Percentiles rank a stretch among this genome's conserved stretches.
Evolutionary conservation across 2,329 filamentous ascomycete genomes (phyloP).

Genomic region (Aureobasidium sp.): DNA sequence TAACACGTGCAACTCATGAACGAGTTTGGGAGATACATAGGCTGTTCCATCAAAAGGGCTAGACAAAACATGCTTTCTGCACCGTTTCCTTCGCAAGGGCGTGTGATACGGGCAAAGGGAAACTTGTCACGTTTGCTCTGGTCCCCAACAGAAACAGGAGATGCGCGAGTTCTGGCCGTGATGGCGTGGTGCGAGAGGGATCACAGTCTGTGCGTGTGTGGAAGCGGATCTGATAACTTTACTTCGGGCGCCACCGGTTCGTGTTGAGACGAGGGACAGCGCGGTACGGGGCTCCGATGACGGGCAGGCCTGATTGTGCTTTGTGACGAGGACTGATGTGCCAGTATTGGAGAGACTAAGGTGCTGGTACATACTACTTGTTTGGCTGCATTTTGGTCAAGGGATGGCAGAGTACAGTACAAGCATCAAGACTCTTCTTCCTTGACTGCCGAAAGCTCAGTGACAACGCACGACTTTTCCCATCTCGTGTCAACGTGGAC

Average conservation of each 20-base stretch:
- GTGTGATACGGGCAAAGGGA: too few species aligned
- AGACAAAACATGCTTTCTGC: background rate
- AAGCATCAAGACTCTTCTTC: too few species aligned
- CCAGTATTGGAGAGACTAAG: too few species aligned
- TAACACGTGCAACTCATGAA: background rate
- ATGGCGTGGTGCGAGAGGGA: background rate
- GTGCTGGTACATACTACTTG: too few species aligned
- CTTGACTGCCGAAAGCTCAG: too few species aligned
- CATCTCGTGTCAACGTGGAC: background rate
- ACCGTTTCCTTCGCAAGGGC: background rate
- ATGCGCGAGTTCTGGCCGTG: background rate
- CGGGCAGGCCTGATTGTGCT: background rate
- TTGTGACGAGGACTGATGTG: background rate
- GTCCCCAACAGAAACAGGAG: background rate
- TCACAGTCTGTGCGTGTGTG: background rate
- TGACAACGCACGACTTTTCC: background rate
- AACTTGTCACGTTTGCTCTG: too few species aligned
- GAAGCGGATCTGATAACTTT: slow-evolving; percentile 15
- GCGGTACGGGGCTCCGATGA: background rate
- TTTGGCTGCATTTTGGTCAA: too few species aligned
- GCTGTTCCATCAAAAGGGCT: background rate
- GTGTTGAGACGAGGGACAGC: background rate
- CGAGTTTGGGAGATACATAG: too few species aligned
- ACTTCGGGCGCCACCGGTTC: slow-evolving; percentile 2
- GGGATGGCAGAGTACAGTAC: too few species aligned